Evolutionary conservation across 192 early-diverging fungal genomes (phyloP).

Genomic region (Podochytrium sp.): DNA sequence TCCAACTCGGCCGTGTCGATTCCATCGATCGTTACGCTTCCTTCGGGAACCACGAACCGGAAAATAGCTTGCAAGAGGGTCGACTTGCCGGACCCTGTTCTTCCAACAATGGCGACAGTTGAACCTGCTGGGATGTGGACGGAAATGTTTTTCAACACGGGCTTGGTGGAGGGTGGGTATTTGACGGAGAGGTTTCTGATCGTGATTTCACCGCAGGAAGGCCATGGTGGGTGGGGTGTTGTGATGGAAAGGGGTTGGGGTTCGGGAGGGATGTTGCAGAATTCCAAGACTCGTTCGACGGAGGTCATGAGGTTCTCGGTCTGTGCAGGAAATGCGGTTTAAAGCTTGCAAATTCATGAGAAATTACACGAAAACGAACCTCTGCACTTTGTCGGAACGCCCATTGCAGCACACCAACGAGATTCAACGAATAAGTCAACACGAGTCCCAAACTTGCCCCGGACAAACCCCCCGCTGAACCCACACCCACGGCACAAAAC

Average conservation of each 20-base stretch:
- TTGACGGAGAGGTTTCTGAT: constrained; percentile 59
- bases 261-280: constrained; percentile 44
- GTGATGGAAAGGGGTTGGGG: constrained; percentile 31
- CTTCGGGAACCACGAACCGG: constrained; percentile 39
- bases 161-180: constrained; percentile 50
- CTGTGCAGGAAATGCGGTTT: constrained; percentile 32
- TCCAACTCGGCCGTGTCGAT: constrained; percentile 35
- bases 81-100: constrained; percentile 81
- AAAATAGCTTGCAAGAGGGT: constrained; percentile 58
- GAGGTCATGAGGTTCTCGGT: constrained; percentile 63
- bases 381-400: constrained; percentile 45
- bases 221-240: constrained; percentile 53
- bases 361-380: constrained; percentile 19
- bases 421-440: constrained; percentile 55
- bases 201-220: constrained; percentile 58
- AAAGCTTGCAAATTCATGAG: neutral
- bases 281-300: constrained; percentile 70
- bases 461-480: constrained; percentile 31
- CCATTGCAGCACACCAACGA: constrained; percentile 56
- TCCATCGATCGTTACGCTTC: constrained; percentile 41
- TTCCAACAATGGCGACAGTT: constrained; percentile 83
- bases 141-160: constrained; percentile 63
- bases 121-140: constrained; percentile 67
- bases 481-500: constrained; percentile 51
- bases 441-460: constrained; percentile 54